These are phyloP conservation scores for Venturia carpophila DNA, from an alignment of 2,329 filamentous ascomycete genomes.

Conservation along the genomic window DNA sequence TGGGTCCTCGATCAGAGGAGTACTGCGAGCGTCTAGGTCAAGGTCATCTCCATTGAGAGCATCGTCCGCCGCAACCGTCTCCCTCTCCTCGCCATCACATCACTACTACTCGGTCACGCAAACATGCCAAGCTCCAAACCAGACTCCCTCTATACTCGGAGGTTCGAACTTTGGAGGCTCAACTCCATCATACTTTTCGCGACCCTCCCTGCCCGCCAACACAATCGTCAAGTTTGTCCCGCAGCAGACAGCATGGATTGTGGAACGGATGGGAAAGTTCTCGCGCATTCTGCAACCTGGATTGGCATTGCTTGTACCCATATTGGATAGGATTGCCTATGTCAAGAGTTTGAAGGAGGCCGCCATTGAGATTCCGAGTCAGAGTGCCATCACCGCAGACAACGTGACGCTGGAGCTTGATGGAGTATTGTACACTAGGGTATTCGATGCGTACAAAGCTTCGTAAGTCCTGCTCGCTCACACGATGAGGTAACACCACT, in stretches of 20 bases:
- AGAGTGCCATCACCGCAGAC: constrained; percentile 96
- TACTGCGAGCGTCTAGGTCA: not conserved
- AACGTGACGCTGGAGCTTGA: constrained; percentile 96
- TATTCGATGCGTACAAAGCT: constrained; percentile 97
- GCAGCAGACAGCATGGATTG: constrained; percentile 99
- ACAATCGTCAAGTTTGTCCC: constrained; percentile 94
- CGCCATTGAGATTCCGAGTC: constrained; percentile 92
- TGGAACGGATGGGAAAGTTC: constrained; percentile 99
- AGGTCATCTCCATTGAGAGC: not conserved
- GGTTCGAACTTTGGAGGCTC: not conserved
- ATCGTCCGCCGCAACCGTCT: not conserved
- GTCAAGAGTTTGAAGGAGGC: constrained; percentile 96
- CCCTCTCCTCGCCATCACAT: not conserved
- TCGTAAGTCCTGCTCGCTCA: constrained; percentile 49
- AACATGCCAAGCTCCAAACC: not conserved
- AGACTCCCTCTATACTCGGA: not conserved
- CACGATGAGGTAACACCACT: too few relatives aligned
- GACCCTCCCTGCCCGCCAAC: constrained; percentile 69
- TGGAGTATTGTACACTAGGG: constrained; percentile 87
- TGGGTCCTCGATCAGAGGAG: not conserved
- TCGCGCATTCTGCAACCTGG: constrained; percentile 88
- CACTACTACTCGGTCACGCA: not conserved
- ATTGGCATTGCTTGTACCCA: constrained; percentile 77
- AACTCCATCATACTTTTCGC: constrained; percentile 31
- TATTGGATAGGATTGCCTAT: constrained; percentile 93